Base-by-base conservation (phyloP, 139 green algal species). In the Tetradesmus lagerheimii region DNA sequence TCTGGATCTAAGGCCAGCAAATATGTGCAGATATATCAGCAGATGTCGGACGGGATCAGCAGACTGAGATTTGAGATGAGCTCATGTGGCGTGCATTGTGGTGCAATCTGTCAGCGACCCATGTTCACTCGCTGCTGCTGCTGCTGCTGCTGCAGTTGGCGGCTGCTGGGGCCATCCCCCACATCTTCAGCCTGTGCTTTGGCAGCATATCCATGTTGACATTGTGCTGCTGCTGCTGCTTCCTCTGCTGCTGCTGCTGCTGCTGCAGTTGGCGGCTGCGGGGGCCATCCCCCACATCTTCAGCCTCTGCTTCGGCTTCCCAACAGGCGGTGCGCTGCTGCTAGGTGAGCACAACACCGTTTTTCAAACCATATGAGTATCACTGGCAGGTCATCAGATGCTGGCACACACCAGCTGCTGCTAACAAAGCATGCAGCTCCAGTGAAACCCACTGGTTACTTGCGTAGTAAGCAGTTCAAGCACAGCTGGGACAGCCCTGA, bases 91-190 rank as follows among this genome's bases (percentile, higher is more conserved):
- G n/a, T n/a, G n/a, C n/a, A n/a, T n/a, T n/a, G n/a, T n/a, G n/a
- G n/a, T n/a, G n/a, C n/a, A n/a, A n/a, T n/a, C n/a, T n/a, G n/a
- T n/a, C n/a, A n/a, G n/a, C n/a, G n/a, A n/a, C n/a, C n/a, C n/a
- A n/a, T n/a, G n/a, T 15, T 50, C 76, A 11, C 4, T 6, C 15
- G n/a, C 76, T 50, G 76, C 76, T 29, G 37, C 35, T 82, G 76
- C 76, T 82, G 76, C 76, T 38, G 67, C 67, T 78, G 67, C 29
- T 78, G 78, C 95, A 97, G 94, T 90, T 96, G 41, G 85, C 74
- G 15, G 74, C 43, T 29, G 23, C 85, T 41, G 85, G 74, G 38
- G 67, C 71, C 27, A 74, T 89, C 34, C 39, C 85, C 2, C 67
- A 86, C 35, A 25, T 86, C 18, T 90, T 90, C 50, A 85, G 86